Evolutionary conservation across 305 asterid species (phyloP).

Genomic region (Solanum hybrid): DNA sequence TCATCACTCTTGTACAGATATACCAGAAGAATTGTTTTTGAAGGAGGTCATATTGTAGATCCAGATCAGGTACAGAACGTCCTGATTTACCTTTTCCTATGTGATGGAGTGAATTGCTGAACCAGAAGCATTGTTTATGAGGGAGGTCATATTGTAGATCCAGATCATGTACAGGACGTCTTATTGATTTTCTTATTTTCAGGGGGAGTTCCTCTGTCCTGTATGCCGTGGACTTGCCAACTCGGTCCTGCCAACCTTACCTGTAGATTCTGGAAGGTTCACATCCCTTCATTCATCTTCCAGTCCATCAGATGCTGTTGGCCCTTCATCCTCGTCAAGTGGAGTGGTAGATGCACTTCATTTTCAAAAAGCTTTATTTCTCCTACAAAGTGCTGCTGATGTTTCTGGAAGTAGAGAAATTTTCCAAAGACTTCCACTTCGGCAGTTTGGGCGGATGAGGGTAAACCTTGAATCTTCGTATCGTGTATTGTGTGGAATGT

Average conservation of each 20-base stretch:
- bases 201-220: constrained; percentile 99
- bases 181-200: constrained; percentile 8
- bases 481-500: constrained; percentile 55
- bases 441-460: constrained; percentile 30
- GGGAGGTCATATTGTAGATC: constrained; percentile 95
- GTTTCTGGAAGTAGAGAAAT: constrained; percentile 37
- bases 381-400: constrained; percentile 50
- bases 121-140: constrained; percentile 74
- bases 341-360: constrained; percentile 23
- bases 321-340: constrained; percentile 24
- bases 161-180: constrained; percentile 61
- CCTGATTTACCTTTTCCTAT: constrained; percentile 9
- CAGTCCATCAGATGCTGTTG: constrained; percentile 16
- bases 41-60: constrained; percentile 95
- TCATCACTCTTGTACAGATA: constrained; percentile 29
- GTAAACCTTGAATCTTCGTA: constrained; percentile 50
- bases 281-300: constrained; percentile 19
- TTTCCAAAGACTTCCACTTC: constrained; percentile 44
- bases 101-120: constrained; percentile 6
- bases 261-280: constrained; percentile 30
- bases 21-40: constrained; percentile 73
- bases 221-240: constrained; percentile 96
- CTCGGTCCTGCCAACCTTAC: constrained; percentile 58
- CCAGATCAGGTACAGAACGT: constrained; percentile 70
- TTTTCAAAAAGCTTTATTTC: constrained; percentile 52